Conservation (phyloP, 164 flowering plant species). For the Vitis cinerea region DNA sequence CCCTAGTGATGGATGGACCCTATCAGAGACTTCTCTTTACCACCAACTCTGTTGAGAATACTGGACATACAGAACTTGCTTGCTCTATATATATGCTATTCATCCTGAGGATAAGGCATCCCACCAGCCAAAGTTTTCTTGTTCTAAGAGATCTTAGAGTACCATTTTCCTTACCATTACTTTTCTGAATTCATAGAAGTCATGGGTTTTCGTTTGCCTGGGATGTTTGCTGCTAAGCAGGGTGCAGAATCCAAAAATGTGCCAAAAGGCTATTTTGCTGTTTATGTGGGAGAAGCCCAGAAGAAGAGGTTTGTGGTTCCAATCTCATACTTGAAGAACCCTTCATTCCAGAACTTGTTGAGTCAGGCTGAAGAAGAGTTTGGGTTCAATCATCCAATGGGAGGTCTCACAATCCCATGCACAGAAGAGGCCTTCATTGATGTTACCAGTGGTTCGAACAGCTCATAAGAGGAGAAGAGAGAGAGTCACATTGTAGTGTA, state of each 20-base stretch:
- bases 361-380: constrained; percentile 45
- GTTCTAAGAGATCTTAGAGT: neutral
- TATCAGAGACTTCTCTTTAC: too few relatives aligned
- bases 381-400: constrained; percentile 46
- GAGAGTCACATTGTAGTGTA: too few relatives aligned
- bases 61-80: too few relatives aligned
- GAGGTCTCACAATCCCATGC: constrained; percentile 50
- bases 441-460: constrained; percentile 29
- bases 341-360: constrained; percentile 41
- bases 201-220: constrained; percentile 4
- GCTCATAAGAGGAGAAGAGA: neutral
- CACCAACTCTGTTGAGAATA: too few relatives aligned
- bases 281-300: constrained; percentile 36
- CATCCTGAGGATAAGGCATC: too few relatives aligned
- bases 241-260: constrained; percentile 8
- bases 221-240: neutral
- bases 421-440: constrained; percentile 33
- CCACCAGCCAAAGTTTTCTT: too few relatives aligned
- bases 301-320: constrained; percentile 43
- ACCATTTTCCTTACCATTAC: neutral
- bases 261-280: constrained; percentile 36
- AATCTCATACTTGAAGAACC: constrained; percentile 38
- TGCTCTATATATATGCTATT: too few relatives aligned
- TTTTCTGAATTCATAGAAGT: neutral
- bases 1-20: too few relatives aligned